Percentiles rank a stretch among this genome's conserved stretches.
These are phyloP conservation scores for Keithomyces neogunnii DNA, from an alignment of 2,329 filamentous ascomycete genomes.

Conservation along the genomic window DNA sequence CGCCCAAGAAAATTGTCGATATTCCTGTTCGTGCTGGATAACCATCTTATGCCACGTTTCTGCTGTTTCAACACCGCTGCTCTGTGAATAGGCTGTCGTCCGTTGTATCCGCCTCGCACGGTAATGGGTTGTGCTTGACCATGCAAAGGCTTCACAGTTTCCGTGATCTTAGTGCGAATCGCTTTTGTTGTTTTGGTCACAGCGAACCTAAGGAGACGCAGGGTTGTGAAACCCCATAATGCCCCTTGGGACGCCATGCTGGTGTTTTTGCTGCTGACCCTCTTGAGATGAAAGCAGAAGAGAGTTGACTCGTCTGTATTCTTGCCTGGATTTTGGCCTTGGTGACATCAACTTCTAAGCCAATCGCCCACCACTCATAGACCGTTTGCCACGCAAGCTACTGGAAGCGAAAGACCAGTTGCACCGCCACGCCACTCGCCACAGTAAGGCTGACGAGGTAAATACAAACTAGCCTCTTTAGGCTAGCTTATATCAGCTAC, in stretches of 20 bases:
- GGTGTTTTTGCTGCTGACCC: slow-evolving; percentile 12
- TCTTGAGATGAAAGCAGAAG: background rate
- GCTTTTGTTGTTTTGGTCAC: slow-evolving; percentile 41
- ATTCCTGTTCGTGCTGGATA: slow-evolving; percentile 35
- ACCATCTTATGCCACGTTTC: slow-evolving; percentile 35
- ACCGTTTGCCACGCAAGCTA: slow-evolving; percentile 18
- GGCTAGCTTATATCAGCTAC: background rate
- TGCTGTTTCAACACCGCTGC: slow-evolving; percentile 43
- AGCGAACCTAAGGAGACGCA: slow-evolving; percentile 46
- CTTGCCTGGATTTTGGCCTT: background rate
- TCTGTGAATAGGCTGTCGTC: slow-evolving; percentile 45
- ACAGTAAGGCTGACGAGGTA: background rate
- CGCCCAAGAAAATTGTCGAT: slow-evolving; percentile 39
- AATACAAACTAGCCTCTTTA: background rate
- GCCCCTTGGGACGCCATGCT: slow-evolving; percentile 49
- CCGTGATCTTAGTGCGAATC: slow-evolving; percentile 40
- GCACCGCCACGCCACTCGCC: slow-evolving; percentile 25
- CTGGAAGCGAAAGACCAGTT: slow-evolving; percentile 14
- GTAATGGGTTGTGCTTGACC: slow-evolving; percentile 37
- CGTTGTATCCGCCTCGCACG: slow-evolving; percentile 28
- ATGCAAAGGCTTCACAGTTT: slow-evolving; percentile 35
- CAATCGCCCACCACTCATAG: slow-evolving; percentile 4
- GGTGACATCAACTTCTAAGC: slow-evolving; percentile 15
- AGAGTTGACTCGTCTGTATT: background rate
- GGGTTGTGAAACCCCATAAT: slow-evolving; percentile 47